Conservation (phyloP, 106 monocot genomes). For the Iris macrosiphon region DNA sequence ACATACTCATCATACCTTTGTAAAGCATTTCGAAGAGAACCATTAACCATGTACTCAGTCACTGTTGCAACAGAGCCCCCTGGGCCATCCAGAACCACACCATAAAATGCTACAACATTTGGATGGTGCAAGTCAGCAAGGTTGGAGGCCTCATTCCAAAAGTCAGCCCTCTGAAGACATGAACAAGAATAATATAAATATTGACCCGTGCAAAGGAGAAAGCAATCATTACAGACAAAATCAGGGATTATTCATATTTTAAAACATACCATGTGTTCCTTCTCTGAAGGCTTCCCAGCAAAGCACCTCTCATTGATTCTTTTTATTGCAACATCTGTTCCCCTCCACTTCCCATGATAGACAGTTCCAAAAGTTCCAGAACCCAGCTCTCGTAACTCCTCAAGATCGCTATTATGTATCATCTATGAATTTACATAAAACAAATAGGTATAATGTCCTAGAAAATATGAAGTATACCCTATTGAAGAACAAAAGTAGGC, state of each 20-base stretch:
- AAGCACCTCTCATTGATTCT: slow-evolving; percentile 80
- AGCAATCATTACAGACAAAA: background rate
- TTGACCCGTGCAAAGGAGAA: background rate
- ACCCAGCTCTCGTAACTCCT: slow-evolving; percentile 73
- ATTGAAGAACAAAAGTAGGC: background rate
- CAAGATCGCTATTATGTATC: slow-evolving; percentile 82
- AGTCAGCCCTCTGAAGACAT: slow-evolving; percentile 28
- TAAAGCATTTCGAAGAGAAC: slow-evolving; percentile 46
- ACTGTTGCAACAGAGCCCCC: slow-evolving; percentile 53
- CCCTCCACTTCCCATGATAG: slow-evolving; percentile 92
- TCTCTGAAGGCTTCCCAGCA: slow-evolving; percentile 51
- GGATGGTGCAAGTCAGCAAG: slow-evolving; percentile 60
- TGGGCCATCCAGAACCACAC: slow-evolving; percentile 52
- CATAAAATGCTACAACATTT: slow-evolving; percentile 65
- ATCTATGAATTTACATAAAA: slow-evolving; percentile 30
- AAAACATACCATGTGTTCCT: slow-evolving; percentile 26
- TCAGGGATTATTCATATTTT: background rate
- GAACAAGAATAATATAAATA: background rate
- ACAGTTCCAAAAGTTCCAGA: slow-evolving; percentile 90
- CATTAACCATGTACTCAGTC: slow-evolving; percentile 60
- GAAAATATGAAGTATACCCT: background rate
- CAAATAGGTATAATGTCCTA: background rate
- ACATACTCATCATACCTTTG: slow-evolving; percentile 34
- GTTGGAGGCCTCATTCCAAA: slow-evolving; percentile 57
- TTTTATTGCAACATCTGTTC: slow-evolving; percentile 87